A percentile compares a stretch with the other conserved stretches of the same genome.
Evolutionary conservation across 2,329 filamentous ascomycete genomes (phyloP).

Genomic region (Neobulgaria alba): DNA sequence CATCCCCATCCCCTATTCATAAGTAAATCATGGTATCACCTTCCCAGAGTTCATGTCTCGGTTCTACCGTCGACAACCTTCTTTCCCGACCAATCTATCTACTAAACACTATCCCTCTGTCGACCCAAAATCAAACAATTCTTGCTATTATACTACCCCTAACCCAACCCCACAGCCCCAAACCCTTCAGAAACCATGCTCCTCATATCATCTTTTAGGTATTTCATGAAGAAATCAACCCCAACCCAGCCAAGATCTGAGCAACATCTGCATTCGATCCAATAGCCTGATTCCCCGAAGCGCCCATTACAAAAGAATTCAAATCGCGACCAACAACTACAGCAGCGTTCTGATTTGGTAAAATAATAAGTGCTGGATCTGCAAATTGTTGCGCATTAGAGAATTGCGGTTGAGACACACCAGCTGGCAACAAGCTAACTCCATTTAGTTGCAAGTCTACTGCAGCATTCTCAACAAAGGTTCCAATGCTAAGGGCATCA

Average conservation of each 20-base stretch:
- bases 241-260: background rate
- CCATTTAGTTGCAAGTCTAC: background rate
- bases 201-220: background rate
- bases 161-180: background rate
- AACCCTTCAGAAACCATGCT: no score
- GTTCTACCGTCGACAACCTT: background rate
- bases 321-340: background rate
- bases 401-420: constrained; percentile 8
- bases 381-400: background rate
- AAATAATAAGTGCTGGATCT: constrained; percentile 1
- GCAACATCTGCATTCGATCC: background rate
- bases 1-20: background rate
- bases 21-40: background rate
- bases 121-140: background rate
- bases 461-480: background rate
- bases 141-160: background rate
- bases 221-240: background rate
- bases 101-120: background rate
- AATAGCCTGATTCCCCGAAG: background rate
- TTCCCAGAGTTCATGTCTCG: background rate
- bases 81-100: background rate
- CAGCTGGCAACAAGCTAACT: constrained; percentile 11
- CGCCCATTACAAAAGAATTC: background rate
- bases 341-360: background rate
- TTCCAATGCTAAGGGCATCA: background rate